These are phyloP conservation scores for Phialophora chinensis DNA, from an alignment of 2,329 filamentous ascomycete species.

Conservation along the genomic window DNA sequence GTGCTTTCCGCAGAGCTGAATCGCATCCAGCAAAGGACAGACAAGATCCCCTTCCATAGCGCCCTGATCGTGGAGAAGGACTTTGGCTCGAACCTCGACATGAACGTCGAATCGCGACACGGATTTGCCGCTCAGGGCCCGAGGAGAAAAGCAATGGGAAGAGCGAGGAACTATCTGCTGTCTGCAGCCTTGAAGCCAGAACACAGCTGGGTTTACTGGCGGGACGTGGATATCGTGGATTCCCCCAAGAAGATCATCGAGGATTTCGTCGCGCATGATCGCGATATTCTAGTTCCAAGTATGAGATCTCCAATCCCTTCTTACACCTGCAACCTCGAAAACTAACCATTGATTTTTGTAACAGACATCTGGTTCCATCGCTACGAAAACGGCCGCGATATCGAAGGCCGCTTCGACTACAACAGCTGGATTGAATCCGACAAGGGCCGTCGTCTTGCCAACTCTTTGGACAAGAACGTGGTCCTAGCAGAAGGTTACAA, in stretches of 20 bases:
- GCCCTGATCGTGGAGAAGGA: slow-evolving; percentile 88
- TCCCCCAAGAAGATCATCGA: slow-evolving; percentile 86
- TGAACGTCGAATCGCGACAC: slow-evolving; percentile 82
- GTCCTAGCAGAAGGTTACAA: slow-evolving; percentile 95
- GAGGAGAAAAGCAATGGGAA: slow-evolving; percentile 86
- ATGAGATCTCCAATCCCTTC: slow-evolving; percentile 51
- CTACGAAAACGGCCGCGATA: slow-evolving; percentile 78
- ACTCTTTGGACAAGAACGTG: slow-evolving; percentile 75
- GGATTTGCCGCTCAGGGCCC: slow-evolving; percentile 86
- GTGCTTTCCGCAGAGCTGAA: slow-evolving; percentile 83
- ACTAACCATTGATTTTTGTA: background rate
- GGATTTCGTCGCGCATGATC: slow-evolving; percentile 92
- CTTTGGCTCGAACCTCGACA: slow-evolving; percentile 76
- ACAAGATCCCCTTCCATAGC: slow-evolving; percentile 83
- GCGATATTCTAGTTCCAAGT: slow-evolving; percentile 94
- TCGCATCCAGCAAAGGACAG: slow-evolving; percentile 79
- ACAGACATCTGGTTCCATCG: slow-evolving; percentile 97
- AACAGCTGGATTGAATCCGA: slow-evolving; percentile 98
- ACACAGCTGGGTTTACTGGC: slow-evolving; percentile 98
- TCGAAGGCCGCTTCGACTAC: slow-evolving; percentile 98
- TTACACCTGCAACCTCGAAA: slow-evolving; percentile 32
- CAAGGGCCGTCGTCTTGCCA: slow-evolving; percentile 76
- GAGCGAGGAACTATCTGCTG: slow-evolving; percentile 89
- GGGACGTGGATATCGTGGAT: slow-evolving; percentile 94
- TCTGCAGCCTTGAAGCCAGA: slow-evolving; percentile 84